Percentiles rank a stretch among this genome's conserved stretches.
These are phyloP conservation scores for Aspergillus hancockii DNA, from an alignment of 495 filamentous ascomycete species.

Conservation along the genomic window DNA sequence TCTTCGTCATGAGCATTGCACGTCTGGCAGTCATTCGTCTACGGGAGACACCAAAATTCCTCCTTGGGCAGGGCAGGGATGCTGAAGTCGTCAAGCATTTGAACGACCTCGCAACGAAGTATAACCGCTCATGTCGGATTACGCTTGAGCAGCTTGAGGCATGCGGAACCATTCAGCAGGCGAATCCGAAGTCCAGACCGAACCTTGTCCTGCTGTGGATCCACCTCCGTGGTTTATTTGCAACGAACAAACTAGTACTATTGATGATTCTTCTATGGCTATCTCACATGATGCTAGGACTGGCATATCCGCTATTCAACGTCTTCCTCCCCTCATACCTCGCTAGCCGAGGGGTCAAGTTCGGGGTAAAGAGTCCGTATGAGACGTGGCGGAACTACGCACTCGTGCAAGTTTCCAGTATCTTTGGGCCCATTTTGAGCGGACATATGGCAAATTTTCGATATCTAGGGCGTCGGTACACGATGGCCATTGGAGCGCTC, in stretches of 20 bases:
- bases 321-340: constrained; percentile 66
- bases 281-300: constrained; percentile 68
- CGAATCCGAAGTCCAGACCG: constrained; percentile 23
- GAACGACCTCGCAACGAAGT: constrained; percentile 59
- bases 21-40: constrained; percentile 69
- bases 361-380: constrained; percentile 48
- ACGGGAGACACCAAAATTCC: constrained; percentile 72
- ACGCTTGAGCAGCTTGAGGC: constrained; percentile 57
- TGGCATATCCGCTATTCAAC: constrained; percentile 70
- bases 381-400: constrained; percentile 73
- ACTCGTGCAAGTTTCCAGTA: constrained; percentile 62
- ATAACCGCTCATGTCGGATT: constrained; percentile 62
- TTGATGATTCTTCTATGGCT: constrained; percentile 68
- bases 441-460: constrained; percentile 61
- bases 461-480: constrained; percentile 61
- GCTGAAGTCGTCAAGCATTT: constrained; percentile 60
- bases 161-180: constrained; percentile 19
- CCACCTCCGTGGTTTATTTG: constrained; percentile 65
- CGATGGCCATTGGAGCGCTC: constrained; percentile 65
- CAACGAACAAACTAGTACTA: constrained; percentile 58
- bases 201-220: constrained; percentile 46
- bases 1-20: constrained; percentile 64
- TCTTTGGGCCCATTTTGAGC: constrained; percentile 66
- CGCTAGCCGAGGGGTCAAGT: constrained; percentile 43
- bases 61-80: constrained; percentile 64